Evolutionary conservation across 2,329 filamentous ascomycete species (phyloP).

Genomic region (Paramyrothecium sp.): DNA sequence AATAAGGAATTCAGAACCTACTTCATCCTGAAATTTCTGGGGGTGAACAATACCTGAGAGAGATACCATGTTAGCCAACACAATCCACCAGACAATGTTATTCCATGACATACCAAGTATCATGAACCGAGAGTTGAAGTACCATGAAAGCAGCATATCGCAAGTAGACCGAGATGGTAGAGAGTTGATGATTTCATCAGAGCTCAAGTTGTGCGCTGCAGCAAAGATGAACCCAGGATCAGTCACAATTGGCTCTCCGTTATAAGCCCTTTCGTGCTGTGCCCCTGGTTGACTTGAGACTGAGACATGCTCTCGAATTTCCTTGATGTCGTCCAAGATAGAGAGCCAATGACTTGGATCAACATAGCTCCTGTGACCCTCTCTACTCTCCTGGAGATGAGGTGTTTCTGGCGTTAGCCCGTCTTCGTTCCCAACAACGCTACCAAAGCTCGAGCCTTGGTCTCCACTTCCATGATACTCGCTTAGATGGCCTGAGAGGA

Average conservation of each 20-base stretch:
- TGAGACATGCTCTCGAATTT: slow-evolving; percentile 27
- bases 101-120: slow-evolving; percentile 18
- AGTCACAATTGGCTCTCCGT: background rate
- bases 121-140: slow-evolving; percentile 22
- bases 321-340: slow-evolving; percentile 31
- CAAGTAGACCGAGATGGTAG: slow-evolving; percentile 22
- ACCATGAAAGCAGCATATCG: slow-evolving; percentile 27
- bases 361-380: slow-evolving; percentile 18
- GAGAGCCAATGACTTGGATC: slow-evolving; percentile 32
- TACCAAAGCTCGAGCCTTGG: background rate
- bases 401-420: background rate
- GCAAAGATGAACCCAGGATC: slow-evolving; percentile 2
- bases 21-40: slow-evolving; percentile 23
- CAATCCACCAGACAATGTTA: background rate
- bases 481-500: background rate
- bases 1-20: background rate
- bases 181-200: slow-evolving; percentile 13
- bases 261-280: background rate
- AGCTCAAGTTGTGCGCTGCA: background rate
- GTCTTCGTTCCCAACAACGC: background rate
- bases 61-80: background rate
- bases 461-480: background rate
- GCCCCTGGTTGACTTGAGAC: background rate
- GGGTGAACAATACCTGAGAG: slow-evolving; percentile 22
- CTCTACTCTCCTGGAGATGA: background rate